A percentile compares a stretch with the other conserved stretches of the same genome.
Conservation (phyloP, 1,284 basidiomycete species). For the Boletellus deceptivus region DNA sequence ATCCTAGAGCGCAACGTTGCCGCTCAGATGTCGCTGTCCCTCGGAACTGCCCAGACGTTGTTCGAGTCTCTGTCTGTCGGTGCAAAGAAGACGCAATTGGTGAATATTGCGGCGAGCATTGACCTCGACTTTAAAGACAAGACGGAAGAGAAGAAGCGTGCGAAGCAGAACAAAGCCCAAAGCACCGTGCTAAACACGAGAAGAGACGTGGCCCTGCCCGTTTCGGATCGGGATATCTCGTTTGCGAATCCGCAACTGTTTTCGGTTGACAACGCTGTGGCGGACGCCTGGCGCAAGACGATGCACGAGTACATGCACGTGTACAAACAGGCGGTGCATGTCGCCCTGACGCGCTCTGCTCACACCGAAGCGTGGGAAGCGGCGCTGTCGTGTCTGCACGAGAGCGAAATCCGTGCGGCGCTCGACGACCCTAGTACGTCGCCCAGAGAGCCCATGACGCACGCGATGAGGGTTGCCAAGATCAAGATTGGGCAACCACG, state of each 20-base stretch:
- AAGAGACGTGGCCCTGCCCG: slow-evolving; percentile 14
- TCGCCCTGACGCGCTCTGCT: slow-evolving; percentile 41
- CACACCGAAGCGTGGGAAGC: slow-evolving; percentile 49
- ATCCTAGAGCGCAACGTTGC: slow-evolving; percentile 64
- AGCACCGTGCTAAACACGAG: slow-evolving; percentile 6
- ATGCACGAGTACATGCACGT: slow-evolving; percentile 32
- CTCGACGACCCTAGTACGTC: slow-evolving; percentile 22
- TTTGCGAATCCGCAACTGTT: slow-evolving; percentile 24
- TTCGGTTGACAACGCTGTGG: slow-evolving; percentile 32
- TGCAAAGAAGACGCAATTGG: slow-evolving; percentile 17
- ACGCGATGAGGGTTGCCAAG: slow-evolving; percentile 43
- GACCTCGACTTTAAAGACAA: slow-evolving; percentile 23
- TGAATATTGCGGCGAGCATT: slow-evolving; percentile 8
- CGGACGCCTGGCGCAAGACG: slow-evolving; percentile 35
- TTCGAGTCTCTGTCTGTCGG: slow-evolving; percentile 28
- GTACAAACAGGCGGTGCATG: slow-evolving; percentile 35
- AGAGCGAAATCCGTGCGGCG: slow-evolving; percentile 36
- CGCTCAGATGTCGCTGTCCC: slow-evolving; percentile 45
- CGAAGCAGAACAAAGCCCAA: slow-evolving; percentile 8
- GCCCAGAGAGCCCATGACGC: slow-evolving; percentile 35
- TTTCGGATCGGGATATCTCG: slow-evolving; percentile 20
- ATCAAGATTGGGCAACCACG: slow-evolving; percentile 44
- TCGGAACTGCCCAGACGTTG: slow-evolving; percentile 32
- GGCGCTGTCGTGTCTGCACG: slow-evolving; percentile 43
- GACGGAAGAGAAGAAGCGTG: slow-evolving; percentile 7